Conservation (phyloP, 2,329 filamentous ascomycete genomes). For the Furcasterigmium sp. region DNA sequence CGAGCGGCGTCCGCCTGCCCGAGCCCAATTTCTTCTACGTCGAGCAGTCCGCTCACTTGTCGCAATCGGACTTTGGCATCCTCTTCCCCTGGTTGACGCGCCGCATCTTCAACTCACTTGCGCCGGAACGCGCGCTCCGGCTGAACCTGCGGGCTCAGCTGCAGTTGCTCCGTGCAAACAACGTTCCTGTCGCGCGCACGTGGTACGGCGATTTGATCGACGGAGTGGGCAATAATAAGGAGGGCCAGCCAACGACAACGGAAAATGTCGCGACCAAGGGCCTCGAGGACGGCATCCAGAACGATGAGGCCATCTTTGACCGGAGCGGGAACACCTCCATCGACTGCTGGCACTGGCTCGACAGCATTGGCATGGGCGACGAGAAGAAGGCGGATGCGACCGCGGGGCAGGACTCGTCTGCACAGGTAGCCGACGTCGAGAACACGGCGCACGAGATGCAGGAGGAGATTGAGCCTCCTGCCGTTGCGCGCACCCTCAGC, state of each 20-base stretch:
- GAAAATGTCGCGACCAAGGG: constrained; percentile 9
- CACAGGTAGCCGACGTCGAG: constrained; percentile 7
- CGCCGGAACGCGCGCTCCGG: constrained; percentile 50
- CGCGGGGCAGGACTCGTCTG: background rate
- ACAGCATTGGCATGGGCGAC: constrained; percentile 43
- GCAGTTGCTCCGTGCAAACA: constrained; percentile 46
- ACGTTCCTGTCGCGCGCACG: constrained; percentile 43
- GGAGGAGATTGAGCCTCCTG: constrained; percentile 12
- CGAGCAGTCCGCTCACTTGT: constrained; percentile 68
- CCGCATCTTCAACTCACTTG: constrained; percentile 50
- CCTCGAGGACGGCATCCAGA: constrained; percentile 30
- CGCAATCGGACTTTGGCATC: constrained; percentile 77
- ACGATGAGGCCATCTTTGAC: constrained; percentile 48
- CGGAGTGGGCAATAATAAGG: constrained; percentile 32
- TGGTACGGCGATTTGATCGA: constrained; percentile 45
- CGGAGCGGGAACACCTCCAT: constrained; percentile 31
- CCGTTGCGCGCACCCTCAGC: constrained; percentile 4
- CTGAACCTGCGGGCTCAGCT: constrained; percentile 46
- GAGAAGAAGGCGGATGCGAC: constrained; percentile 9
- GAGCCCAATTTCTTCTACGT: constrained; percentile 72
- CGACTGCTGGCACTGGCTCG: constrained; percentile 47
- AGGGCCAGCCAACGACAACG: constrained; percentile 6
- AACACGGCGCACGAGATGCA: constrained; percentile 10
- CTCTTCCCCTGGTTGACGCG: constrained; percentile 69
- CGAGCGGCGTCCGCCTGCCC: constrained; percentile 33